Evolutionary conservation across 2,329 filamentous ascomycete genomes (phyloP), one percentile per base, ranked within the genome.

Genomic region (Botrytis byssoidea): DNA sequence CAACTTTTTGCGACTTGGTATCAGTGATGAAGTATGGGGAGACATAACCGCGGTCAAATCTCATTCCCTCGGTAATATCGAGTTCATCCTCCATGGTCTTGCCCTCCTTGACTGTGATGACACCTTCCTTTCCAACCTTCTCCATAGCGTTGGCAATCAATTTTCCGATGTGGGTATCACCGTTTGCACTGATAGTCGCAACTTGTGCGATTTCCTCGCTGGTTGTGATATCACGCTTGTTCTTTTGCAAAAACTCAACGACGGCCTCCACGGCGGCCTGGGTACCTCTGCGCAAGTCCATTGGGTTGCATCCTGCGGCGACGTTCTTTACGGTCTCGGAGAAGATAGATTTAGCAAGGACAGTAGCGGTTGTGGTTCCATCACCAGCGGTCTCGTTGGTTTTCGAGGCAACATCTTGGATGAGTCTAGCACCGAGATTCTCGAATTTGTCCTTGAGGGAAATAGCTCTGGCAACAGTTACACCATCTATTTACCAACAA

Each of bases 1-100:
- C 96, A 74, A 98, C 95, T 91, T 99, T 99, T 85, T 97, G 94
- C 75, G 95, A 85, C 92, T 99, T 99, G 89, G 94, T 87, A 82
- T 99, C 96, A 87, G 96, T 99, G 88, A 99, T 99, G 89, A 99
- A 99, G 91, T 99, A 99, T 80, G 96, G 95, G 40, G 96, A 99
- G 83, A 97, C 95, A 85, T 92, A 99, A 77, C 96, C 96, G 82
- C 96, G 95, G 90, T 99, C 96, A 87, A 99, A 99, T 85, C 96
- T 94, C 96, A 99, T 99, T 83, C 96, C 96, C 91, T 99, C 96
- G 74, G 96, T 99, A 76, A 99, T 91, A 87, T 99, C 96, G 73
- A 99, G 92, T 90, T 99, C 96, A 80, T 99, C 96, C 81, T 93
- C 91, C 82, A 97, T 92, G 75, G 96, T 98, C 92, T 98, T 99